Conservation (phyloP, 306 rosid species). For the Cucurbita ficifolia region DNA sequence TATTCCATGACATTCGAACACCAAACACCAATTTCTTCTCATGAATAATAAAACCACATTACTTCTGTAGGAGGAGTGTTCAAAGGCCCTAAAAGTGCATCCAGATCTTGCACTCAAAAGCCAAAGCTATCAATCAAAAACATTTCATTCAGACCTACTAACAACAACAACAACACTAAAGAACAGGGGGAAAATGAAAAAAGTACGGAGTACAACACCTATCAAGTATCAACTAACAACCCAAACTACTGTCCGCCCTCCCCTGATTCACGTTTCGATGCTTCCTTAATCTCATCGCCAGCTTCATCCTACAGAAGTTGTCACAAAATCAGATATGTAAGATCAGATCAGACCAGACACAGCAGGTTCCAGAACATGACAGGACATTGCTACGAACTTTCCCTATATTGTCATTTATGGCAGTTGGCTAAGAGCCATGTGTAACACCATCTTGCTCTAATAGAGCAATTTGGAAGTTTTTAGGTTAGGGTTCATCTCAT, state of each 20-base stretch:
- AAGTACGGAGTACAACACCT: background rate
- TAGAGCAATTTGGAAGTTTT: background rate
- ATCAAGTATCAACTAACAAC: background rate
- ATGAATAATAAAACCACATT: constrained; percentile 5
- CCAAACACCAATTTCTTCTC: background rate
- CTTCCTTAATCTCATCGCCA: constrained; percentile 87
- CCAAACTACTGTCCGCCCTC: constrained; percentile 33
- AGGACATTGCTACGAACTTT: background rate
- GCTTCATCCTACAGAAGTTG: constrained; percentile 53
- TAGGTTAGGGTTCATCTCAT: background rate
- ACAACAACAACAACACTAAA: constrained; percentile 3
- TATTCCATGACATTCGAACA: background rate
- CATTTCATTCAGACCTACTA: background rate
- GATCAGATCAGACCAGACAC: background rate
- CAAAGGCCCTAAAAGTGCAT: background rate
- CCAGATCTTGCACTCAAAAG: background rate
- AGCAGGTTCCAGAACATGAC: background rate
- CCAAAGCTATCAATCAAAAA: background rate
- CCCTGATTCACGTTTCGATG: constrained; percentile 58
- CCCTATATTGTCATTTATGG: background rate
- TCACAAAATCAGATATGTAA: background rate
- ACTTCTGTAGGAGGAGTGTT: background rate
- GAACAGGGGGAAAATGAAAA: background rate
- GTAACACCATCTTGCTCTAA: background rate
- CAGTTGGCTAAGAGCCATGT: background rate